Conservation (phyloP, 495 filamentous ascomycete genomes). For the Rostrohypoxylon terebratum region DNA sequence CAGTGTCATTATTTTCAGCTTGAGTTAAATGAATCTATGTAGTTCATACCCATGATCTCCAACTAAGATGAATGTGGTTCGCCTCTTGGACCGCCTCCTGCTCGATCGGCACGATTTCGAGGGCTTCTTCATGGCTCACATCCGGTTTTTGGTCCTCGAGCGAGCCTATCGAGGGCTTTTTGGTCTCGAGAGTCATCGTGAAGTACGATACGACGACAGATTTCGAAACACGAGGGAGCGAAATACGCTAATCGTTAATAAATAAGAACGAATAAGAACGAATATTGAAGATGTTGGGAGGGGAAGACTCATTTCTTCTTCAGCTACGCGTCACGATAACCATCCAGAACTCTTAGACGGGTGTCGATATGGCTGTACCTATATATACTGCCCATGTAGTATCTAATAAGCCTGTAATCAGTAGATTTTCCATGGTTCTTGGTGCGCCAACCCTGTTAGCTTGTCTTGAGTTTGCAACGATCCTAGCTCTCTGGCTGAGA, state of each 20-base stretch:
- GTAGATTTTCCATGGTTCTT: not conserved
- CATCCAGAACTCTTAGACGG: not conserved
- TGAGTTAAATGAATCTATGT: not conserved
- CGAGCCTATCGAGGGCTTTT: conserved; percentile 23
- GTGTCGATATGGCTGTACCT: not conserved
- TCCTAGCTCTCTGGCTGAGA: not conserved
- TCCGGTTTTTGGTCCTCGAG: conserved; percentile 20
- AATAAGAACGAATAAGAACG: not conserved
- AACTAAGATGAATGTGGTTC: conserved; percentile 49
- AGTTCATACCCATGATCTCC: conserved; percentile 53
- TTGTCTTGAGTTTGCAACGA: not conserved
- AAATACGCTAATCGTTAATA: not conserved
- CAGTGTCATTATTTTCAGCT: conserved; percentile 3
- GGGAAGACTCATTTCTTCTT: not conserved
- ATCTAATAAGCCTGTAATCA: not conserved
- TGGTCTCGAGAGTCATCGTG: conserved; percentile 25
- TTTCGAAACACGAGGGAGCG: not conserved
- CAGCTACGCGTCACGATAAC: not conserved
- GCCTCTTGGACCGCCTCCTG: conserved; percentile 47
- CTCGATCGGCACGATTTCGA: conserved; percentile 49
- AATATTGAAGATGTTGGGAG: not conserved
- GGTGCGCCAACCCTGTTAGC: not conserved
- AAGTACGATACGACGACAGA: not conserved
- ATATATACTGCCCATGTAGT: not conserved
- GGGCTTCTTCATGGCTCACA: conserved; percentile 9